A percentile compares a stretch with the other conserved stretches of the same genome.
Evolutionary conservation across 2,329 filamentous ascomycete species (phyloP).

Genomic region (Dactylellina cionopaga): DNA sequence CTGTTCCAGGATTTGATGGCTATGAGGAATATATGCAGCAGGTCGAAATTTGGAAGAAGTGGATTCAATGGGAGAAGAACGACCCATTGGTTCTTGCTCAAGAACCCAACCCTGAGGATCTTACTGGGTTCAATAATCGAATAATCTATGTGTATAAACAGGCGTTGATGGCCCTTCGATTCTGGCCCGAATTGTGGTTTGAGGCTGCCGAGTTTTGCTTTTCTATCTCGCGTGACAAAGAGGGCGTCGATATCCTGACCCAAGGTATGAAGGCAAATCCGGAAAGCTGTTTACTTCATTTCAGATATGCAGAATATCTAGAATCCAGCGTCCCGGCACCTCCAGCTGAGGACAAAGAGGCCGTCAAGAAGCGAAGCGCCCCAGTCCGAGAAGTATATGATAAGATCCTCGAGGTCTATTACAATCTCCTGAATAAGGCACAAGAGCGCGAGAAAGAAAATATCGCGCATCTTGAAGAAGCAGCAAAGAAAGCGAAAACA

Average conservation of each 20-base stretch:
- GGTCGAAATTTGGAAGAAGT: constrained; percentile 87
- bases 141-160: constrained; percentile 93
- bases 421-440: constrained; percentile 80
- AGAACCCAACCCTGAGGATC: constrained; percentile 72
- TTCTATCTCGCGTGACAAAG: constrained; percentile 56
- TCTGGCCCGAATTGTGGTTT: constrained; percentile 91
- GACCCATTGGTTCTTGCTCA: constrained; percentile 83
- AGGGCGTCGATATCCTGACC: constrained; percentile 78
- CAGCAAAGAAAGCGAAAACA: constrained; percentile 58
- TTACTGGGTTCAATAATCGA: constrained; percentile 76
- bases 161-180: constrained; percentile 88
- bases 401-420: constrained; percentile 84
- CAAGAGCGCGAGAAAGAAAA: constrained; percentile 72
- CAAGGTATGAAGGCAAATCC: constrained; percentile 90
- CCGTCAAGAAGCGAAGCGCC: constrained; percentile 71
- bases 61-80: constrained; percentile 94
- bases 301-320: constrained; percentile 87
- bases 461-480: constrained; percentile 69
- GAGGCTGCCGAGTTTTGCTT: constrained; percentile 57
- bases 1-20: constrained; percentile 85
- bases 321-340: constrained; percentile 77
- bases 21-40: constrained; percentile 85
- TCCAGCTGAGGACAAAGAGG: constrained; percentile 71
- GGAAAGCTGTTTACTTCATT: constrained; percentile 87
- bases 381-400: constrained; percentile 86